These are phyloP conservation scores for Aspergillus uvarum DNA, from an alignment of 2,329 filamentous ascomycete species.

Conservation along the genomic window DNA sequence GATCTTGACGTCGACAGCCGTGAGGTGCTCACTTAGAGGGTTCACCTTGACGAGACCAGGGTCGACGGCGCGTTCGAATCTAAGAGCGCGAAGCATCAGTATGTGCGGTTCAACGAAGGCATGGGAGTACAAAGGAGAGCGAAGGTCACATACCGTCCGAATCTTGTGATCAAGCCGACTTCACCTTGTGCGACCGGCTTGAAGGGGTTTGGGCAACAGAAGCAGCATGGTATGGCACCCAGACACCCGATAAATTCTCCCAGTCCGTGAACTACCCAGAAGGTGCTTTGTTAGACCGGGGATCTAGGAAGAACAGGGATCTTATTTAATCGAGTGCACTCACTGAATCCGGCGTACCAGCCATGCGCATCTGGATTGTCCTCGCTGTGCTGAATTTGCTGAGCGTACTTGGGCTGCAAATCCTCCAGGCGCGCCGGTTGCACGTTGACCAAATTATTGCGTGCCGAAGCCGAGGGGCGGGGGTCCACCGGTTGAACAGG, in stretches of 20 bases:
- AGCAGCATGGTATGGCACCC: constrained; percentile 87
- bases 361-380: constrained; percentile 70
- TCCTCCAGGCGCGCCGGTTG: constrained; percentile 80
- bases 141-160: constrained; percentile 58
- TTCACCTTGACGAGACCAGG: constrained; percentile 97
- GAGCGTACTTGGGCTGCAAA: constrained; percentile 78
- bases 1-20: constrained; percentile 97
- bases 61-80: constrained; percentile 91
- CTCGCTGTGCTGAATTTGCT: constrained; percentile 58
- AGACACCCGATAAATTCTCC: constrained; percentile 73
- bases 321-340: constrained; percentile 32
- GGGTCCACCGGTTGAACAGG: constrained; percentile 20
- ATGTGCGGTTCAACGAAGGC: neutral
- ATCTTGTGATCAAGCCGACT: constrained; percentile 92
- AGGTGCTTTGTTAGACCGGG: constrained; percentile 3
- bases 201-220: constrained; percentile 93
- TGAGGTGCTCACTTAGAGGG: constrained; percentile 83
- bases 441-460: constrained; percentile 62
- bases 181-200: constrained; percentile 90
- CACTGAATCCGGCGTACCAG: constrained; percentile 89
- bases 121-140: neutral
- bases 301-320: neutral
- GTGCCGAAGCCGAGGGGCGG: constrained; percentile 42
- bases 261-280: constrained; percentile 63
- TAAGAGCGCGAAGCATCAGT: constrained; percentile 12